Evolutionary conservation across 768 basidiomycete species (phyloP), one percentile per base, ranked within the genome.

Genomic region (Leucocoprinus birnbaumii): DNA sequence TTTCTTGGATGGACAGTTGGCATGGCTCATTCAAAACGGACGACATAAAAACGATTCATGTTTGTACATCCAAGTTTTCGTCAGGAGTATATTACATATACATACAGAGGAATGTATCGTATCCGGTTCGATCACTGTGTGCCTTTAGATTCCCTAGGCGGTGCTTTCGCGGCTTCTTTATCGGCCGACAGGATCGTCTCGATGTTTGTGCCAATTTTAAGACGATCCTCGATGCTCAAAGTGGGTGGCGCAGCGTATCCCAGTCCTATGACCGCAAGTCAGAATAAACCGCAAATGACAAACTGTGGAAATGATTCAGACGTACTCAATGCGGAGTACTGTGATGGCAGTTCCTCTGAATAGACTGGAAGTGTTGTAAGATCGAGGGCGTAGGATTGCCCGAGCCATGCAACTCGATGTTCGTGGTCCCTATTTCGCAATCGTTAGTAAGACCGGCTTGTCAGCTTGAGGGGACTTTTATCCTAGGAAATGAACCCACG

Each of bases 331-430:
- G 79, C 84, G 1, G 82, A 68, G 58, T 91, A 91, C 61, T 91
- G 88, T 19, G 83, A 55, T 0, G 87, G 88, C n/a, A 89, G 60
- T 2, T 79, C 70, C 0, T 80, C 77, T 48, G 67, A 73, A 44
- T 71, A 62, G n/a, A 82, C 54, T 0, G 84, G 82, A 18, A 91
- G 75, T 6, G 59, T 66, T 9, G 78, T 73, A 6, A 89, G 75
- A 62, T 90, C 84, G 19, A 91, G 74, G 1, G 86, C 85, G 68
- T 75, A 86, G 2, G 89, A 66, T 27, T 84, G 80, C 0, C 89
- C 89, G 14, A 91, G 78, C 89, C 89, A 91, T 1, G 88, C 83
- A 21, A 69, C 75, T 3, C 89, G 82, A n/a, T 69, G 57, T 61
- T 86, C 82, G 59, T 91, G 89, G 63, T 91, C 89, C 54, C 85